Conservation (phyloP, 176 grass and related monocot genomes). For the Eleusine coracana region DNA sequence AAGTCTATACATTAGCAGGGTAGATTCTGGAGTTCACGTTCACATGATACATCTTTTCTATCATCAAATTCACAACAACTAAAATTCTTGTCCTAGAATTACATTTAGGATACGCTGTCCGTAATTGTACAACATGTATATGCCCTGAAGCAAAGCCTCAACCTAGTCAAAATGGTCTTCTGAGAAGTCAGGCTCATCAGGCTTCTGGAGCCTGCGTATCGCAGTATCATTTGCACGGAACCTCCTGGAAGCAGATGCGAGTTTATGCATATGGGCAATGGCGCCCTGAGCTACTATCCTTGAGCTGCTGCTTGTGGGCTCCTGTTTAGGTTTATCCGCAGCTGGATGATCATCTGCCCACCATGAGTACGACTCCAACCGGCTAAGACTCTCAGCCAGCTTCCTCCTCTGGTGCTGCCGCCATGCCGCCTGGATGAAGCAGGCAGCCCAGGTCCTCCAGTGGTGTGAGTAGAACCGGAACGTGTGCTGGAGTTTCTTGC, state of each 20-base stretch:
- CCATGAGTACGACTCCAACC: constrained; percentile 64
- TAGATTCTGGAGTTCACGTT: not conserved
- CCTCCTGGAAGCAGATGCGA: constrained; percentile 71
- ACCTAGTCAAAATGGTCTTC: constrained; percentile 81
- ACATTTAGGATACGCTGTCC: not conserved
- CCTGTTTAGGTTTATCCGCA: constrained; percentile 44
- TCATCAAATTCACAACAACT: constrained; percentile 6
- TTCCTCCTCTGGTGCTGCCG: constrained; percentile 74
- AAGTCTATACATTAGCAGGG: constrained; percentile 15
- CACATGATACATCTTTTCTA: constrained; percentile 17
- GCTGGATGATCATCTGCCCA: constrained; percentile 52
- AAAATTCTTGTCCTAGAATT: constrained; percentile 24
- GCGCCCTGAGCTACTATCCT: constrained; percentile 37
- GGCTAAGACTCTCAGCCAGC: constrained; percentile 70
- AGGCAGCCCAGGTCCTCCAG: constrained; percentile 83
- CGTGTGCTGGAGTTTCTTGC: constrained; percentile 95
- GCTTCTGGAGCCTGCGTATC: constrained; percentile 74
- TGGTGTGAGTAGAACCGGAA: constrained; percentile 94
- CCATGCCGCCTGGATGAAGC: constrained; percentile 95
- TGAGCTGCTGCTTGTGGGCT: constrained; percentile 31
- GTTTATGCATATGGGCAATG: constrained; percentile 56
- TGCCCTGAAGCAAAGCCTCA: not conserved
- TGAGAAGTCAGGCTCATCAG: constrained; percentile 87
- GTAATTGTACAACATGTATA: constrained; percentile 20
- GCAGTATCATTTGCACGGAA: constrained; percentile 42